A percentile compares a stretch with the other conserved stretches of the same genome.
These are phyloP conservation scores for Liriodendron chinense DNA, from an alignment of 164 flowering plant species.

Conservation along the genomic window DNA sequence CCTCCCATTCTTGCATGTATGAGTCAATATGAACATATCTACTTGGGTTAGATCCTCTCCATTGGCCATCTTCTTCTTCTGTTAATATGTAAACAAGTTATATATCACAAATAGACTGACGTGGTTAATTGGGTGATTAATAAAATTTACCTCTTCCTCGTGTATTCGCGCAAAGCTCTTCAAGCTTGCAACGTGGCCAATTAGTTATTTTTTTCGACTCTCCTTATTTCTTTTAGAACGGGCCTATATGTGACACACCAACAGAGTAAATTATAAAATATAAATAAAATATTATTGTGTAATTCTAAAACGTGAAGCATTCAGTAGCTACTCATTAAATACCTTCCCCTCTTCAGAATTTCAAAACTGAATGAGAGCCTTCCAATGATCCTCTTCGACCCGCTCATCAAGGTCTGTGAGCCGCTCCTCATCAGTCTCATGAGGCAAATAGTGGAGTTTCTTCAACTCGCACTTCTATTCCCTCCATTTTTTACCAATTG, in stretches of 20 bases:
- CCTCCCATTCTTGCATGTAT: constrained; percentile 24
- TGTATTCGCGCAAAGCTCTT: constrained; percentile 31
- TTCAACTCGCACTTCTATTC: constrained; percentile 26
- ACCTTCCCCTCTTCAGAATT: constrained; percentile 24
- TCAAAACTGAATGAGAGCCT: constrained; percentile 24
- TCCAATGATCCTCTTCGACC: constrained; percentile 28
- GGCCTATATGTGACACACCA: constrained; percentile 5
- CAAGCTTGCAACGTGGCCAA: constrained; percentile 20
- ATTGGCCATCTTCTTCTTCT: constrained; percentile 8
- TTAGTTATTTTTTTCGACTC: constrained; percentile 15
- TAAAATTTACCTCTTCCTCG: constrained; percentile 28
- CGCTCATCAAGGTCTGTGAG: constrained; percentile 16
- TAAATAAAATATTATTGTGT: background rate
- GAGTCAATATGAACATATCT: constrained; percentile 29
- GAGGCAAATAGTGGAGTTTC: constrained; percentile 14
- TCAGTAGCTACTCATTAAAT: background rate
- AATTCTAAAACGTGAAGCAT: background rate
- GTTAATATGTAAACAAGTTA: background rate
- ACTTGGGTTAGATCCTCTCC: constrained; percentile 25
- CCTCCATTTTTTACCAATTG: constrained; percentile 24
- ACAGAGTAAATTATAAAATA: background rate
- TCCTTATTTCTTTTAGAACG: constrained; percentile 21
- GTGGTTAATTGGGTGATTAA: background rate
- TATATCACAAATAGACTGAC: background rate
- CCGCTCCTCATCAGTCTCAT: constrained; percentile 25